Base-by-base conservation (phyloP, 1,284 basidiomycete species). In the Mycosarcoma mackinlayi region DNA sequence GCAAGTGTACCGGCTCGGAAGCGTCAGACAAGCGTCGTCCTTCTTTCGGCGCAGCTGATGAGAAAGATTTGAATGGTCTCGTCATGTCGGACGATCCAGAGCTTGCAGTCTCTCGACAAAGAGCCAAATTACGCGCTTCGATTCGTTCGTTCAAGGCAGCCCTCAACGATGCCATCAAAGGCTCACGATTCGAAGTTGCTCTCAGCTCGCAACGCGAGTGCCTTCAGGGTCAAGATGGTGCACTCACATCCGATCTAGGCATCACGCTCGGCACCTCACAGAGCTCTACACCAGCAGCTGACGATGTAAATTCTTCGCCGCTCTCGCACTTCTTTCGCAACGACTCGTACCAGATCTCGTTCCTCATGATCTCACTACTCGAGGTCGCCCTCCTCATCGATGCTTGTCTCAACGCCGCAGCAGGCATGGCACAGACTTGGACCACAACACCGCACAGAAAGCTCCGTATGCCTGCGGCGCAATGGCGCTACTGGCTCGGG, bases 321-420 rank as follows among this genome's bases (percentile, higher is more conserved):
- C 35, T 62, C 9, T 38, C 59, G 1, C 41, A 50, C 4, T 38
- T 77, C 9, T 77, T 76, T 23, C 57, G 67, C 21, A 50, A 52
- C 42, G 75, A 76, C 11, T 40, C 75, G 23, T 79, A 76, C 41
- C 62, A 56, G 11, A 57, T 71, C 4, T 68, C 75, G 0, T 69
- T 75, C 23, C 64, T 77, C 24, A 70, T 75, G 48, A 45, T 79
- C 9, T 72, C 72, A 6, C 41, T 81, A 19, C 50, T 77, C 24
- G 75, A 80, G 28, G 55, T 81, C 5, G 75, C 77, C 4, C 27
- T 65, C 23, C 60, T 73, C 8, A 55, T 65, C 9, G 53, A 57
- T 18, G 18, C 49, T 10, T 53, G 55, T 13, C 60, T 80, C 10
- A 52, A 56, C 14, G 55, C 37, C 9, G 62, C 55, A 11, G 18